Percentiles rank a stretch among this genome's conserved stretches.
Evolutionary conservation across 176 grass and related monocot species (phyloP).

Genomic region (Ananas comosus): DNA sequence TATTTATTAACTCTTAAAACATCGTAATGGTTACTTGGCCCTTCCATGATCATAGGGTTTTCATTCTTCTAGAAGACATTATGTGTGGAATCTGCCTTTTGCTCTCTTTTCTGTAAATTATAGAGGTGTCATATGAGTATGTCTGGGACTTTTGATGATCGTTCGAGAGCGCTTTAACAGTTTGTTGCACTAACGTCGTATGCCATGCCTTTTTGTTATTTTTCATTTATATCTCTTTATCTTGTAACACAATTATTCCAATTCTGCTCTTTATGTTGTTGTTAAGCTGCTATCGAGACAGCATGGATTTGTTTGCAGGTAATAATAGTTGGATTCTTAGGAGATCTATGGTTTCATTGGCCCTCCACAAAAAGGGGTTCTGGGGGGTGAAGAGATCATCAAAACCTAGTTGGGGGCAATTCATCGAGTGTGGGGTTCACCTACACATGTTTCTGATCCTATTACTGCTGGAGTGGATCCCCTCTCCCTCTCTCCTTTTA

Average conservation of each 20-base stretch:
- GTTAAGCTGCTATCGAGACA: constrained; percentile 23
- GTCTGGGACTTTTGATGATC: neutral
- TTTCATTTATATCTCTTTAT: no score
- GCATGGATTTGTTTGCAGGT: constrained; percentile 16
- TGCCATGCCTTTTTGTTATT: constrained; percentile 7
- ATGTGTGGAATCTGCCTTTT: neutral
- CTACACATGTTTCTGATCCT: constrained; percentile 20
- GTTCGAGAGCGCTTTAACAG: constrained; percentile 16
- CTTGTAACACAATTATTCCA: constrained; percentile 19
- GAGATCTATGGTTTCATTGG: constrained; percentile 15
- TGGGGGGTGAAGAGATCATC: constrained; percentile 14
- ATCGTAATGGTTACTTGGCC: neutral
- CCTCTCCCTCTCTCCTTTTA: neutral
- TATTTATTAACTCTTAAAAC: neutral
- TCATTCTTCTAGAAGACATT: neutral
- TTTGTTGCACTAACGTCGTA: constrained; percentile 17
- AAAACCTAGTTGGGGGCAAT: constrained; percentile 21
- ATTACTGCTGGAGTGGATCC: constrained; percentile 17
- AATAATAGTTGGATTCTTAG: constrained; percentile 26
- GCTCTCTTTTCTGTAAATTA: neutral
- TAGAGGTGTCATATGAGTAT: neutral
- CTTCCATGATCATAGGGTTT: neutral
- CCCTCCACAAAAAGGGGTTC: constrained; percentile 11
- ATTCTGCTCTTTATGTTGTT: constrained; percentile 5
- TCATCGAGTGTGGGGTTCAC: constrained; percentile 26